Percentiles rank a stretch among this genome's conserved stretches.
Conservation (phyloP, 2,329 filamentous ascomycete genomes). For the Verticillium klebahnii region DNA sequence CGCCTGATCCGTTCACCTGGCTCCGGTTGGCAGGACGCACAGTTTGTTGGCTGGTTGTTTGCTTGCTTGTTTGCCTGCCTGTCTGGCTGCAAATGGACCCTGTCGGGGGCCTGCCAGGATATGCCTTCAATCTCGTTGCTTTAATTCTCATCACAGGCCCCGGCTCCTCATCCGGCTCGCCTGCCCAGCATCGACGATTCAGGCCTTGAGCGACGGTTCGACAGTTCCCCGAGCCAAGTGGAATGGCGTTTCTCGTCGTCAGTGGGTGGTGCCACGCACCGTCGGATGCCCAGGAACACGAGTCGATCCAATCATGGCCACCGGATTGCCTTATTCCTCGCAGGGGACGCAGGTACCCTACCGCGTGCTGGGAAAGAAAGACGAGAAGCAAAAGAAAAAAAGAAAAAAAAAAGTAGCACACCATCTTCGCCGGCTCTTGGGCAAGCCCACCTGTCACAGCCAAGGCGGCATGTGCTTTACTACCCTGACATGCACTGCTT, state of each 20-base stretch:
- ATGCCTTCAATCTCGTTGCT: not conserved
- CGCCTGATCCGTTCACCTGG: not conserved
- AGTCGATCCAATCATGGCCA: not conserved
- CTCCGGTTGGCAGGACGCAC: not conserved
- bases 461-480: not conserved
- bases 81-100: not conserved
- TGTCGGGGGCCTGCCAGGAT: not conserved
- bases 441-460: not conserved
- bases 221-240: not conserved
- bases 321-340: not conserved
- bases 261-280: not conserved
- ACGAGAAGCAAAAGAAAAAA: too few species aligned
- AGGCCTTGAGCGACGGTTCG: not conserved
- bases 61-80: too few species aligned
- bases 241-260: not conserved
- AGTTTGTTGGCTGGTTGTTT: not conserved
- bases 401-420: not conserved
- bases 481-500: not conserved
- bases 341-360: not conserved
- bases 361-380: not conserved
- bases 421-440: not conserved
- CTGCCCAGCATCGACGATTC: not conserved
- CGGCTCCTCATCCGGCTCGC: not conserved
- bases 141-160: not conserved
- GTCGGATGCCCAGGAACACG: not conserved